Conservation (phyloP, 306 rosid genomes). For the Sicyos baderoa region DNA sequence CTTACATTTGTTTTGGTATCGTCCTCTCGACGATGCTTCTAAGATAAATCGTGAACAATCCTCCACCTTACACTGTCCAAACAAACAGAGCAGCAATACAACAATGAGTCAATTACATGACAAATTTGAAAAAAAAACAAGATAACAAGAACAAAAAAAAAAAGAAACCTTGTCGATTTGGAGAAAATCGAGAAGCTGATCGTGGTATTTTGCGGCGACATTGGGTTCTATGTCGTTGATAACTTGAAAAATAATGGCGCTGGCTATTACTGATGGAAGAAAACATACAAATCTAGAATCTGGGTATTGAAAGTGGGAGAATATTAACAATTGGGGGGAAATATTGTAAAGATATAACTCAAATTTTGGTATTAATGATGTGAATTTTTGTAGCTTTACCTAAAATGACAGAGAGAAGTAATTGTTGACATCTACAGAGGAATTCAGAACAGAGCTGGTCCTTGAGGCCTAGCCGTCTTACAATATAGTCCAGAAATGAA, state of each 20-base stretch:
- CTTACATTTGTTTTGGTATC: slow-evolving; percentile 23
- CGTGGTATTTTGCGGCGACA: slow-evolving; percentile 44
- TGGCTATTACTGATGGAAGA: slow-evolving; percentile 67
- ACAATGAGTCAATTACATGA: neutral
- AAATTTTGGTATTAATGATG: neutral
- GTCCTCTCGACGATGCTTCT: slow-evolving; percentile 28
- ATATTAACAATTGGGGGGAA: neutral
- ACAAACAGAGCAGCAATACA: neutral
- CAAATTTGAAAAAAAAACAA: neutral
- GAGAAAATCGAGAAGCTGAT: slow-evolving; percentile 52
- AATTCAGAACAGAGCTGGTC: slow-evolving; percentile 57
- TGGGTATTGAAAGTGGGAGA: slow-evolving; percentile 22
- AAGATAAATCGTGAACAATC: slow-evolving; percentile 46
- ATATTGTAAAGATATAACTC: neutral
- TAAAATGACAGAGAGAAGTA: slow-evolving; percentile 44
- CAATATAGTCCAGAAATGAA: slow-evolving; percentile 60
- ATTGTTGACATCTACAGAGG: slow-evolving; percentile 42
- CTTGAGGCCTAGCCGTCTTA: slow-evolving; percentile 57
- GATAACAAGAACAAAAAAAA: neutral
- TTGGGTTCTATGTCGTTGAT: slow-evolving; percentile 49
- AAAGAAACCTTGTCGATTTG: slow-evolving; percentile 58
- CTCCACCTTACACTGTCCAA: slow-evolving; percentile 47
- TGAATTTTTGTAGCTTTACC: slow-evolving; percentile 32
- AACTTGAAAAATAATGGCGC: slow-evolving; percentile 70
- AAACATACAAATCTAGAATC: slow-evolving; percentile 60